Base-by-base conservation (phyloP, 2,329 filamentous ascomycete species). In the Pseudocercospora cruenta region DNA sequence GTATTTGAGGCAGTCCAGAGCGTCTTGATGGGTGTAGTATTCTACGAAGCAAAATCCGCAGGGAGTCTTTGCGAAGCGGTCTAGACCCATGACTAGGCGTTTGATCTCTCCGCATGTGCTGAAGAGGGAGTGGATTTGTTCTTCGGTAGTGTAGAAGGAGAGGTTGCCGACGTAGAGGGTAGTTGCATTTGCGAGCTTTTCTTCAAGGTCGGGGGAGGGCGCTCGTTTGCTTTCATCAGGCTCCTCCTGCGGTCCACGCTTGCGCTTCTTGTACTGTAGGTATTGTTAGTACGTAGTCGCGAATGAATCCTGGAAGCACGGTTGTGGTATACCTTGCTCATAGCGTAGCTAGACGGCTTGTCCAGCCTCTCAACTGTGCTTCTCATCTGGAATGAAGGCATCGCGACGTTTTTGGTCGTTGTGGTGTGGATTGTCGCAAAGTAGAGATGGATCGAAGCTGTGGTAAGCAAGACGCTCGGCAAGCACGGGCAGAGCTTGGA, bases 11-110 rank as follows among this genome's bases (percentile, higher is more conserved):
- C 94, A 98, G 79, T 99, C 95, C 58, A 99, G 86, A 8, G 95
- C 95, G 79, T 99, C 95, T 77, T 97, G 91, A 79, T 98, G 95
- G 31, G 90, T 97, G 83, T 97, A 98, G 83, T 99, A 99, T 82
- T 99, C 95, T 76, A 99, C 95, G 77, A 99, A 99, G 85, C 95
- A 99, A 85, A 99, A 99, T 47, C 95, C 95, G 80, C 95, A 99
- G 1, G 95, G 95, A 0, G 95, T 99, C 84, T 99, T 99, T 80
- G 91, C 91, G 84, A 95, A 97, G 65, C 95, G 91, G 79, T 99
- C 95, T 60, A 99, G 88, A 58, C 95, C 95, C 95, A 99, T 99
- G 71, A 99, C 88, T 57, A 99, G 88, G 28, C 95, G 92, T 82
- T 99, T 99, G 82, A 99, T 96, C 83, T 98, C 95, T 75, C 95